Base-by-base conservation (phyloP, 495 filamentous ascomycete species). In the Aspergillus homomorphus region DNA sequence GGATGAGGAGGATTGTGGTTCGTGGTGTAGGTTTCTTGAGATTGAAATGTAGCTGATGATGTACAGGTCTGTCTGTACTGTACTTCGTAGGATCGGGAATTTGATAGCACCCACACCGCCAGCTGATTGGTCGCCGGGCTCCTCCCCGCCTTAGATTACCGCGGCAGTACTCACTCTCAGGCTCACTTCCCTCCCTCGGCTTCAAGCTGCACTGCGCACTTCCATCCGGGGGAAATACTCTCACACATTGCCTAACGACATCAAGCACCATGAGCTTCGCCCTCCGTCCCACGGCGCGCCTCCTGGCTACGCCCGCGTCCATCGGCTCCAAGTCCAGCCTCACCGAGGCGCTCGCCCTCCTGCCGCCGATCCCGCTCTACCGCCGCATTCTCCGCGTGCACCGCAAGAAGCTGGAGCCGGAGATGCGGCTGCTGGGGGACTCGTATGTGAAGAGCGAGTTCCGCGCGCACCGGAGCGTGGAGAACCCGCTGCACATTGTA, bases 401-500 rank as follows among this genome's bases (percentile, higher is more conserved):
- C 73, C 83, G 94, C 50, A 88, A 84, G 56, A 80, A 88, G 59
- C 76, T 98, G 18, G 84, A 87, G 1, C 64, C 65, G 3, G 83
- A 94, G 48, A 86, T 89, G 85, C 83, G 94, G 21, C 45, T 96
- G 3, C 73, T 98, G 8, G 94, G 94, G 0, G 94, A 98, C 66
- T 81, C 87, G 61, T 98, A 96, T 74, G 77, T 98, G 66, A 96
- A 92, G 76, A 82, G 81, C 41, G 95, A 98, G 76, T 98, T 96
- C 62, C 80, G 91, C 50, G 85, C 85, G 6, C 94, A 98, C 68
- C 75, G 79, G 51, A 80, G 81, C 54, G 82, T 93, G 28, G 94
- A 97, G 56, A 98, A 98, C 66, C 95, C 95, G 0, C 82, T 89
- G 43, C 92, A 97, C 68, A 85, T 98, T 72, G 91, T 96, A 81